A percentile compares a stretch with the other conserved stretches of the same genome.
phyloP scores from a whole-genome alignment of 495 filamentous ascomycete genomes.

The Paragyromitra xinjiangensis region DNA sequence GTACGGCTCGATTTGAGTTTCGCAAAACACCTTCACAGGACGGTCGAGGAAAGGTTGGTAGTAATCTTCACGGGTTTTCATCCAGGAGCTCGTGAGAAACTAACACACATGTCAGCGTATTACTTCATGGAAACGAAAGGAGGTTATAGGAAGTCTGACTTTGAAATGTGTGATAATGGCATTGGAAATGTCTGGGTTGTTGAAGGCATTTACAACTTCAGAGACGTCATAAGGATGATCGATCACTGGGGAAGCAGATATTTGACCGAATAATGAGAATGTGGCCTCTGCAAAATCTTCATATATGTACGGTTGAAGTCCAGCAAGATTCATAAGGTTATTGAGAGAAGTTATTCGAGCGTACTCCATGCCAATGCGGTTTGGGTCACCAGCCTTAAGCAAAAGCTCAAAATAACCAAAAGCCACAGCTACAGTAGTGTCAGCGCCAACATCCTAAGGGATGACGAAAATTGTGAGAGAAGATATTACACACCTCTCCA shows the following conservation, averaged over 20 bases:
- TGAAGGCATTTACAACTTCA: conserved; percentile 77
- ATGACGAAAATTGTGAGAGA: conserved; percentile 41
- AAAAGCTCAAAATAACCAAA: conserved; percentile 93
- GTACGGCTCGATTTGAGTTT: conserved; percentile 73
- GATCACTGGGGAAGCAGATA: conserved; percentile 64
- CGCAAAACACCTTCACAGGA: conserved; percentile 74
- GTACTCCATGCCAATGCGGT: conserved; percentile 72
- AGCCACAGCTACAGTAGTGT: conserved; percentile 73
- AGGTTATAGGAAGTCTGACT: conserved; percentile 59
- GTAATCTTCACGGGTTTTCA: conserved; percentile 73
- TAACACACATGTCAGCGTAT: conserved; percentile 62
- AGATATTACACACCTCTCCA: conserved; percentile 82
- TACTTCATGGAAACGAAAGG: not conserved
- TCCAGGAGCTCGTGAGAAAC: conserved; percentile 85
- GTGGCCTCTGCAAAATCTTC: conserved; percentile 86
- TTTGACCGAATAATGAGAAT: conserved; percentile 68
- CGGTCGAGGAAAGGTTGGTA: conserved; percentile 73
- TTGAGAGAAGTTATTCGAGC: conserved; percentile 75
- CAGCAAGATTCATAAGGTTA: conserved; percentile 74
- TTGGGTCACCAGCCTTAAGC: conserved; percentile 69
- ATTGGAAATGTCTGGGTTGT: conserved; percentile 71
- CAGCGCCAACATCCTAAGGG: conserved; percentile 31
- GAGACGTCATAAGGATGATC: conserved; percentile 67
- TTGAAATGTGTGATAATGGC: conserved; percentile 78
- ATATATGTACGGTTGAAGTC: conserved; percentile 72